Evolutionary conservation across 768 basidiomycete genomes (phyloP).

Genomic region (Exsudoporus frostii): DNA sequence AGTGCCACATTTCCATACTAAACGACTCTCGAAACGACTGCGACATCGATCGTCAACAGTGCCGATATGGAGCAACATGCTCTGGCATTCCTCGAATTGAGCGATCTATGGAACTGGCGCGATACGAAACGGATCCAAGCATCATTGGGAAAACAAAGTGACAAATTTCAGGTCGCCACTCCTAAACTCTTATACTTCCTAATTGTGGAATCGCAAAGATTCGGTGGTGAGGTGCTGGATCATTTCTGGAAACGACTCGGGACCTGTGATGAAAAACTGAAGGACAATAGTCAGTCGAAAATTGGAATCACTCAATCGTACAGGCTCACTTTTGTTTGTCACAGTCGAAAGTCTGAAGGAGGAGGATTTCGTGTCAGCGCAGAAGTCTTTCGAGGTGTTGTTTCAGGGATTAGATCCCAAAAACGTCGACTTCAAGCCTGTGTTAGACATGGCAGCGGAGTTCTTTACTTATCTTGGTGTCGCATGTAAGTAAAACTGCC

Average conservation of each 20-base stretch:
- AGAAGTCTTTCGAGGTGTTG: too few relatives aligned
- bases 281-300: background rate
- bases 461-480: constrained; percentile 3
- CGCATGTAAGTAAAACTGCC: background rate
- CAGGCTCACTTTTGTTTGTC: background rate
- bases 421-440: background rate
- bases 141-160: background rate
- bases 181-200: background rate
- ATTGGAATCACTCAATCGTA: background rate
- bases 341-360: constrained; percentile 1
- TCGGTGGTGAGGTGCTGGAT: too few relatives aligned
- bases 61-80: constrained; percentile 5
- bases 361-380: too few relatives aligned
- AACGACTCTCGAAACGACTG: too few relatives aligned
- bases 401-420: too few relatives aligned
- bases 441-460: background rate
- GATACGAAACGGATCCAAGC: background rate
- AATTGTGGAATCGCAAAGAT: background rate
- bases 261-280: background rate
- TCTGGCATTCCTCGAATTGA: background rate
- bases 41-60: too few relatives aligned
- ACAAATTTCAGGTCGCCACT: background rate
- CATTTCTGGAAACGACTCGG: too few relatives aligned
- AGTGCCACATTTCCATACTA: too few relatives aligned
- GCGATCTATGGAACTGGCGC: background rate